Evolutionary conservation across 352 stramenopile genomes (phyloP).

Genomic region (Phytophthora europaea): DNA sequence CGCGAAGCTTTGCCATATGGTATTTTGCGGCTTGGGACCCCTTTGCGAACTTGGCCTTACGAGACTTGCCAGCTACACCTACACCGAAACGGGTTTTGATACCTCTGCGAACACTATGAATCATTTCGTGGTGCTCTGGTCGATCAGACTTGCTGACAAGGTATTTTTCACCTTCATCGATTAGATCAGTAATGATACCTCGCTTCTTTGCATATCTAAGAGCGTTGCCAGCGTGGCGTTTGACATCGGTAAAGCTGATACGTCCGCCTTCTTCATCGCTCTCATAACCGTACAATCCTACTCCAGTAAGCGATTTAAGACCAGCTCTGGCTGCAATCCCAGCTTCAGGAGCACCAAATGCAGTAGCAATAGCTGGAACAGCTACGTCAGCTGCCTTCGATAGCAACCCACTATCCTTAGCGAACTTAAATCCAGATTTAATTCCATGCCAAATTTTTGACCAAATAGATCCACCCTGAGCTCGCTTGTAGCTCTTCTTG

Average conservation of each 20-base stretch:
- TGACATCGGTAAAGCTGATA: background rate
- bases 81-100: background rate
- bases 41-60: too few species aligned
- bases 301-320: constrained; percentile 6
- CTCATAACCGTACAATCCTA: too few species aligned
- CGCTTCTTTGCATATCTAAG: background rate
- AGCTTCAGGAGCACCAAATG: constrained; percentile 4
- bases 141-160: background rate
- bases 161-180: background rate
- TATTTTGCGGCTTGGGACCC: too few species aligned
- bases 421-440: constrained; percentile 12
- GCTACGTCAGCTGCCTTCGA: constrained; percentile 6
- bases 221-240: background rate
- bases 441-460: background rate
- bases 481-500: background rate
- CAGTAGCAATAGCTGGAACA: background rate
- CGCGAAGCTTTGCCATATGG: too few species aligned
- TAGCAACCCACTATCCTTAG: background rate
- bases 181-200: background rate
- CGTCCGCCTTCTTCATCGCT: too few species aligned
- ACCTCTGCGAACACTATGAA: background rate
- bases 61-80: too few species aligned
- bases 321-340: background rate
- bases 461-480: constrained; percentile 1
- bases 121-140: background rate